Conservation (phyloP, 202 grass and related monocot genomes). For the Musa balbisiana region DNA sequence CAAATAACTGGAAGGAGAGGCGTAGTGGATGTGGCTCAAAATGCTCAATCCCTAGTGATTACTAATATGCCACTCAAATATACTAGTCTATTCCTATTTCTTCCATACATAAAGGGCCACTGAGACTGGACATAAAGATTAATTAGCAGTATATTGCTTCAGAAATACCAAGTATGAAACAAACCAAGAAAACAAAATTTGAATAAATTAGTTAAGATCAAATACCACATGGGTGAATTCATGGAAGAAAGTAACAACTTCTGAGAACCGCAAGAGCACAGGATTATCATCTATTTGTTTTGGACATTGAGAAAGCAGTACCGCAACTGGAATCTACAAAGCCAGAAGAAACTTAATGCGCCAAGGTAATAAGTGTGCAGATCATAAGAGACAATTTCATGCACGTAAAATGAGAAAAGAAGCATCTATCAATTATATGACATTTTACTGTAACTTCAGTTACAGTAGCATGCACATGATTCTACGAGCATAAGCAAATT, state of each 20-base stretch:
- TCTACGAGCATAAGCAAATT: neutral
- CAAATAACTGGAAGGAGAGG: too few relatives aligned
- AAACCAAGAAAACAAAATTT: conserved; percentile 16
- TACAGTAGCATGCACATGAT: neutral
- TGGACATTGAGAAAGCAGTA: conserved; percentile 77
- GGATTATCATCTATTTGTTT: conserved; percentile 70
- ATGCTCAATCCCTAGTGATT: too few relatives aligned
- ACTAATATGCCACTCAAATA: too few relatives aligned
- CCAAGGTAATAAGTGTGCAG: too few relatives aligned
- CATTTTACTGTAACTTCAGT: neutral
- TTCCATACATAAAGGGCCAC: too few relatives aligned
- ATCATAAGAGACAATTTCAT: neutral
- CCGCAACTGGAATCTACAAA: conserved; percentile 60
- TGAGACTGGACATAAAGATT: neutral
- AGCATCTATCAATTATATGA: neutral
- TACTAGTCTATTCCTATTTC: too few relatives aligned
- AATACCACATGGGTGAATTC: conserved; percentile 97
- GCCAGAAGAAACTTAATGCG: conserved; percentile 15
- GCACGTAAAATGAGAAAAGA: neutral
- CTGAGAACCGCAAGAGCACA: conserved; percentile 63
- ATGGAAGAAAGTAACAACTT: conserved; percentile 95
- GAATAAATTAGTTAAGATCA: conserved; percentile 20
- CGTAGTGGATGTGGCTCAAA: too few relatives aligned
- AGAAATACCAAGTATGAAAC: neutral
- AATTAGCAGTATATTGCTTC: neutral